Evolutionary conservation across 2,329 filamentous ascomycete species (phyloP).

Genomic region (Orbilia ellipsospora): DNA sequence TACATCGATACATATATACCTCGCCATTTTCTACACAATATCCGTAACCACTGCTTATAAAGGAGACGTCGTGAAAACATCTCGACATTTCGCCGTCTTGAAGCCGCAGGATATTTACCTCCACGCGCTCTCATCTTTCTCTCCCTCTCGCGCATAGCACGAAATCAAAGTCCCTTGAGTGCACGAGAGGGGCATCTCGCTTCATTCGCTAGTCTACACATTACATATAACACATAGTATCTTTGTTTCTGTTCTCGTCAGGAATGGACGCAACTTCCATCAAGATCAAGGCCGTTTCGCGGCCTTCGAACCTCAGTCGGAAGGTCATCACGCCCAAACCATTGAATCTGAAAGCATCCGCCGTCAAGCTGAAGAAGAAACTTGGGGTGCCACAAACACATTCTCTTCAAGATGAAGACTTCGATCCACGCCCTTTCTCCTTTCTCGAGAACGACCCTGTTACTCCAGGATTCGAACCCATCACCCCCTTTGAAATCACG

Average conservation of each 20-base stretch:
- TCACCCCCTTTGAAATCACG: conserved; percentile 55
- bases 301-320: conserved; percentile 52
- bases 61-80: no score
- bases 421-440: conserved; percentile 51
- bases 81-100: no score
- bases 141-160: no score
- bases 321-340: conserved; percentile 55
- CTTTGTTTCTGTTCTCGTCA: no score
- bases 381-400: conserved; percentile 27
- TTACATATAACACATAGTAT: no score
- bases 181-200: no score
- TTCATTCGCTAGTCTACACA: no score
- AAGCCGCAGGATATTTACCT: no score
- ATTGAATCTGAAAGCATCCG: conserved; percentile 47
- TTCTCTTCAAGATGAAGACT: conserved; percentile 49
- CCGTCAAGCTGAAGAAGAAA: conserved; percentile 47
- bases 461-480: conserved; percentile 54
- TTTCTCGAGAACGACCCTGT: conserved; percentile 54
- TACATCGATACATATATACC: background rate
- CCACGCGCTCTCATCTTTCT: no score
- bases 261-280: conserved; percentile 51
- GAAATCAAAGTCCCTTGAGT: no score
- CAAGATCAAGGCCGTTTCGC: conserved; percentile 52
- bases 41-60: no score
- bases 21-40: no score